Percentiles rank a stretch among this genome's conserved stretches.
These are phyloP conservation scores for Saitozyma sp. DNA, from an alignment of 768 basidiomycete species.

Conservation along the genomic window DNA sequence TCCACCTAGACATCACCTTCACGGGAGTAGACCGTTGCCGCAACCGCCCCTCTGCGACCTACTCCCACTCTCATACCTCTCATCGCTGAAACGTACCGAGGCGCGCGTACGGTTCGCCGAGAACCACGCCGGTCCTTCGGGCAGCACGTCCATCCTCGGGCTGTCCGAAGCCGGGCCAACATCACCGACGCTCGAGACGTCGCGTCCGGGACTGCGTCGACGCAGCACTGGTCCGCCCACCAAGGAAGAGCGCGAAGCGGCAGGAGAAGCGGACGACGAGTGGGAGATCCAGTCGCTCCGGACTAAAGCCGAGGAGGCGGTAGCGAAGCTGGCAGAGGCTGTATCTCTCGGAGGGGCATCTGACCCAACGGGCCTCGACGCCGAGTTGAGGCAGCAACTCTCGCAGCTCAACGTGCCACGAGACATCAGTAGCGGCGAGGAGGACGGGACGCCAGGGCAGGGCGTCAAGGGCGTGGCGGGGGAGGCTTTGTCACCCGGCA, in stretches of 20 bases:
- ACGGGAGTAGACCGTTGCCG: conserved; percentile 37
- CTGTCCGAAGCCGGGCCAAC: background rate
- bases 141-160: background rate
- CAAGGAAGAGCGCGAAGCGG: conserved; percentile 16
- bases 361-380: conserved; percentile 10
- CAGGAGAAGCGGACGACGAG: conserved; percentile 20
- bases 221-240: conserved; percentile 37
- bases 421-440: background rate
- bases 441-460: conserved; percentile 6
- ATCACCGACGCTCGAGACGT: background rate
- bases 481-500: background rate
- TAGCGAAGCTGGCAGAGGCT: conserved; percentile 29
- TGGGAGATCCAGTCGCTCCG: conserved; percentile 36
- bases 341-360: conserved; percentile 12
- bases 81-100: conserved; percentile 46
- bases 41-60: conserved; percentile 49
- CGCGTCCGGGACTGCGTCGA: conserved; percentile 33
- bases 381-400: conserved; percentile 38
- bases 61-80: conserved; percentile 46
- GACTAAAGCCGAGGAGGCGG: conserved; percentile 35
- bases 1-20: conserved; percentile 44
- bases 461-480: background rate
- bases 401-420: conserved; percentile 33
- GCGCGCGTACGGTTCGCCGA: conserved; percentile 48
- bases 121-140: conserved; percentile 12